Evolutionary conservation across 495 filamentous ascomycete genomes (phyloP).

Genomic region (Hypoxylon rickii): DNA sequence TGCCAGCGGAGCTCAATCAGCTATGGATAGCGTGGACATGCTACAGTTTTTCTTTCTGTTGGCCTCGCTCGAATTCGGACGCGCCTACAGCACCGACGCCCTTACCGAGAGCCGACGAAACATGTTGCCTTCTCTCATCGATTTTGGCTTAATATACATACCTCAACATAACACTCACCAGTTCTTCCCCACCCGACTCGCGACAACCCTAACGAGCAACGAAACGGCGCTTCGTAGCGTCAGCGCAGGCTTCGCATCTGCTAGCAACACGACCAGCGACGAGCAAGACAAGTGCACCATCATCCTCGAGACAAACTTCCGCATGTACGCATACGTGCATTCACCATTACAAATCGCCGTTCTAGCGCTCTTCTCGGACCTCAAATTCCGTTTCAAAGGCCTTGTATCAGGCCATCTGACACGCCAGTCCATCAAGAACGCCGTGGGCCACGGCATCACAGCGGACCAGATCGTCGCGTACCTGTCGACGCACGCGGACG

Average conservation of each 20-base stretch:
- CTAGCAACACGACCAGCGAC: constrained; percentile 44
- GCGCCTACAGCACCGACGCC: constrained; percentile 79
- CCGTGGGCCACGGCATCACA: constrained; percentile 89
- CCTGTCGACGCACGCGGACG: constrained; percentile 86
- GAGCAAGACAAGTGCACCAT: constrained; percentile 75
- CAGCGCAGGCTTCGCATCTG: constrained; percentile 56
- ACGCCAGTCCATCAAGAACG: constrained; percentile 79
- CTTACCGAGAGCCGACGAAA: constrained; percentile 79
- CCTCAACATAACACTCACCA: constrained; percentile 58
- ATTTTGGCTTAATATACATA: constrained; percentile 89
- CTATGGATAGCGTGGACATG: constrained; percentile 88
- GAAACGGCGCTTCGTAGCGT: constrained; percentile 74
- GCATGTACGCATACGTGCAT: constrained; percentile 93
- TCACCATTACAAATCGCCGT: constrained; percentile 93
- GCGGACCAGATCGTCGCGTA: constrained; percentile 92
- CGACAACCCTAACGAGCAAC: constrained; percentile 85
- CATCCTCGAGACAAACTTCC: constrained; percentile 98
- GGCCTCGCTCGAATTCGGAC: constrained; percentile 88
- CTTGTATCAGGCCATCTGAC: constrained; percentile 89
- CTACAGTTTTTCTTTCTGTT: constrained; percentile 95
- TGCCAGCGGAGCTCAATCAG: constrained; percentile 50
- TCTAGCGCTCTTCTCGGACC: constrained; percentile 83
- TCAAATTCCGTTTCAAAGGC: constrained; percentile 87
- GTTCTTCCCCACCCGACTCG: constrained; percentile 93
- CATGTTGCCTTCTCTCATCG: constrained; percentile 82